Percentiles rank a stretch among this genome's conserved stretches.
These are phyloP conservation scores for Termitomyces sp. DNA, from an alignment of 768 basidiomycete genomes.

Conservation along the genomic window DNA sequence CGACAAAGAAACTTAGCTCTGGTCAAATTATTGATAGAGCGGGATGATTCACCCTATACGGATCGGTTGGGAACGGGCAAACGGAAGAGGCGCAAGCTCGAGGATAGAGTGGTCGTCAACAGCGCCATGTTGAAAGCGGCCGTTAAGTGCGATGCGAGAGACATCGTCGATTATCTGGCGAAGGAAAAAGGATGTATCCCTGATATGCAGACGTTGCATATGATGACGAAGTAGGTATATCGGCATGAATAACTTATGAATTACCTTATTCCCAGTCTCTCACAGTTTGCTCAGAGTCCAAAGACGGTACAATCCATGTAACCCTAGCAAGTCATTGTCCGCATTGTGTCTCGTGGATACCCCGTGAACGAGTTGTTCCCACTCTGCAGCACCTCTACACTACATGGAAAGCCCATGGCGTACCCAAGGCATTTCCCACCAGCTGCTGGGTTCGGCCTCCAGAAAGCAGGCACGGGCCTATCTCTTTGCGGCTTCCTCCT, in stretches of 20 bases:
- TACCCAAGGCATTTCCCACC: slow-evolving; percentile 40
- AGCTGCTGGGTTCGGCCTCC: slow-evolving; percentile 33
- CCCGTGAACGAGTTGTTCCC: slow-evolving; percentile 7
- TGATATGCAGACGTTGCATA: slow-evolving; percentile 59
- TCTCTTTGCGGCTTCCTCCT: slow-evolving; percentile 18
- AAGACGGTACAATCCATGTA: background rate
- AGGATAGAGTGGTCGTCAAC: slow-evolving; percentile 55
- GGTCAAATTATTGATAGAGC: slow-evolving; percentile 76
- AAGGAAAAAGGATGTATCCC: slow-evolving; percentile 71
- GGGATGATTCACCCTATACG: slow-evolving; percentile 22
- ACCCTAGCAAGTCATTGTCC: background rate
- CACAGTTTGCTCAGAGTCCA: background rate
- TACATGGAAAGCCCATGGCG: slow-evolving; percentile 38
- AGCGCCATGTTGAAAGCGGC: slow-evolving; percentile 63
- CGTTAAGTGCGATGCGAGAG: slow-evolving; percentile 58
- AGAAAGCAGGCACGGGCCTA: slow-evolving; percentile 34
- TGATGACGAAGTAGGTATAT: slow-evolving; percentile 13
- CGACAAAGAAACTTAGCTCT: slow-evolving; percentile 61
- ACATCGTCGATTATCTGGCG: slow-evolving; percentile 70
- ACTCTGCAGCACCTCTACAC: slow-evolving; percentile 16
- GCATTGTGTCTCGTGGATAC: slow-evolving; percentile 19
- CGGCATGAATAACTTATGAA: background rate
- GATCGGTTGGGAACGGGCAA: slow-evolving; percentile 19
- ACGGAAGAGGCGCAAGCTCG: slow-evolving; percentile 49
- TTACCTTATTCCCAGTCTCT: background rate